These are phyloP conservation scores for Penicillium glabrum DNA, from an alignment of 2,329 filamentous ascomycete species.

Conservation along the genomic window DNA sequence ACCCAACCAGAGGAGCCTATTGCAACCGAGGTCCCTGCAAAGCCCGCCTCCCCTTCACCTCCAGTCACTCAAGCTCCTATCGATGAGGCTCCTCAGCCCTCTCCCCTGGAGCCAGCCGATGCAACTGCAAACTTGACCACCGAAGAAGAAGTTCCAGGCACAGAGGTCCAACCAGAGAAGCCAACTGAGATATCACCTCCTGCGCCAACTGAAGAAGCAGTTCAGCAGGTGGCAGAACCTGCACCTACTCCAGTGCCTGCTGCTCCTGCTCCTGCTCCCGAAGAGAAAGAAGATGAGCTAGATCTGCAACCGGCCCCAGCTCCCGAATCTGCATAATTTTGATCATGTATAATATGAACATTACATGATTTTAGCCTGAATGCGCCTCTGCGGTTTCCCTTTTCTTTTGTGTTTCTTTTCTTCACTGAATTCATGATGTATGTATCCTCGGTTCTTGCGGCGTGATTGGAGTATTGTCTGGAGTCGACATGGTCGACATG, in stretches of 20 bases:
- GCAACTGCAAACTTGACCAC: background rate
- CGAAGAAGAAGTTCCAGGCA: background rate
- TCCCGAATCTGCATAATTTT: background rate
- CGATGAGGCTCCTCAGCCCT: background rate
- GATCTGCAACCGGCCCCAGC: slow-evolving; percentile 2
- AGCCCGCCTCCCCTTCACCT: background rate
- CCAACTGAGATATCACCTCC: background rate
- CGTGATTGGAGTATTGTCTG: background rate
- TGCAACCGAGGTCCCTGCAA: background rate
- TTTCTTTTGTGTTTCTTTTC: background rate
- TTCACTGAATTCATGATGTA: slow-evolving; percentile 1
- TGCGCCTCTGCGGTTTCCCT: background rate
- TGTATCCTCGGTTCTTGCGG: background rate
- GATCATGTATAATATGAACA: background rate
- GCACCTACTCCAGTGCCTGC: background rate
- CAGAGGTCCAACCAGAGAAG: background rate
- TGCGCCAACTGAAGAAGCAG: background rate
- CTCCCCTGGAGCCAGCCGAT: background rate
- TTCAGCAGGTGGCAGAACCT: background rate
- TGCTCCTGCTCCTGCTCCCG: background rate
- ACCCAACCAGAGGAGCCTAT: background rate
- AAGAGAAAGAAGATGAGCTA: slow-evolving; percentile 3
- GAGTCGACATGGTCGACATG: background rate
- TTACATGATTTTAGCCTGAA: background rate
- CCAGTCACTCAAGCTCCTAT: background rate